These are phyloP conservation scores for Lupinus albus DNA, from an alignment of 306 rosid genomes.

Conservation along the genomic window DNA sequence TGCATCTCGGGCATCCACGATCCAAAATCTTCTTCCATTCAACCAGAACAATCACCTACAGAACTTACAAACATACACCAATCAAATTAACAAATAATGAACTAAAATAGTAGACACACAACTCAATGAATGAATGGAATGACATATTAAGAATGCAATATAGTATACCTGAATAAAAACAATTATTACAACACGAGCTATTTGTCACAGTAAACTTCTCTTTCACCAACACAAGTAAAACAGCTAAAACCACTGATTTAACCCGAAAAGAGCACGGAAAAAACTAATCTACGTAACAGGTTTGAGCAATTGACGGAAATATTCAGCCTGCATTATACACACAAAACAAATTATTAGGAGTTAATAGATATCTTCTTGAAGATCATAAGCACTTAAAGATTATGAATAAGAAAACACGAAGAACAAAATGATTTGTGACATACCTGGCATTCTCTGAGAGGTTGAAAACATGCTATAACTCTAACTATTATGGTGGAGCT, in stretches of 20 bases:
- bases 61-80: slow-evolving; percentile 7
- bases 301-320: slow-evolving; percentile 92
- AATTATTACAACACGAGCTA: slow-evolving; percentile 52
- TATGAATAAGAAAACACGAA: neutral
- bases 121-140: neutral
- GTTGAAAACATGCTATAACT: slow-evolving; percentile 94
- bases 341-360: slow-evolving; percentile 5
- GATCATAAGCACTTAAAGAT: neutral
- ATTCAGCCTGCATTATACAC: slow-evolving; percentile 79
- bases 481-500: slow-evolving; percentile 87
- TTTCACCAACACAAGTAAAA: slow-evolving; percentile 67
- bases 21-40: slow-evolving; percentile 78
- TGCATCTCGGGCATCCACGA: slow-evolving; percentile 54
- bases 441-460: slow-evolving; percentile 99
- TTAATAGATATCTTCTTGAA: neutral
- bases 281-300: slow-evolving; percentile 90
- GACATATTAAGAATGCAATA: slow-evolving; percentile 17
- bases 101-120: neutral
- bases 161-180: slow-evolving; percentile 63
- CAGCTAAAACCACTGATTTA: slow-evolving; percentile 67
- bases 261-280: slow-evolving; percentile 43
- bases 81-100: slow-evolving; percentile 4
- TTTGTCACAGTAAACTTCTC: slow-evolving; percentile 55
- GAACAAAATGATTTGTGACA: neutral
- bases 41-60: slow-evolving; percentile 66